phyloP scores from a whole-genome alignment of 139 green algal species.

The Micractinium sp. region DNA sequence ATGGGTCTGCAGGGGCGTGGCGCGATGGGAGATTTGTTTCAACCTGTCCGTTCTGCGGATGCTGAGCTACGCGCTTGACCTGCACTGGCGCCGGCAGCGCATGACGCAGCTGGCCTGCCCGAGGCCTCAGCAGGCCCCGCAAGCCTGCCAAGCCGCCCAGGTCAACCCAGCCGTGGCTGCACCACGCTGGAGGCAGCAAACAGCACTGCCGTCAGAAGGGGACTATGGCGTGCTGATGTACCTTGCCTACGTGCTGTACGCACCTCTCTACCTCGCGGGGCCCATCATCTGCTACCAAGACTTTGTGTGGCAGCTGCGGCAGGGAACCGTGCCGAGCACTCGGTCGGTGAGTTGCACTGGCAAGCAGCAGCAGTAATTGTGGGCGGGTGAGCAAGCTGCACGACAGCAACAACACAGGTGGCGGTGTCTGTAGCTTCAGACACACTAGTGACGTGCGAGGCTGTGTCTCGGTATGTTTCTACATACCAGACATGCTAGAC shows the following conservation, averaged over 20 bases:
- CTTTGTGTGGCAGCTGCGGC: constrained; percentile 78
- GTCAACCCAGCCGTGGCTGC: too few relatives aligned
- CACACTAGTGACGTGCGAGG: too few relatives aligned
- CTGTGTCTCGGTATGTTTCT: background rate
- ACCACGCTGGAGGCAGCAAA: background rate
- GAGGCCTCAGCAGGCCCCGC: background rate
- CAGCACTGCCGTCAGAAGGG: background rate
- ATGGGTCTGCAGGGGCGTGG: constrained; percentile 50
- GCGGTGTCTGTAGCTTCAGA: too few relatives aligned
- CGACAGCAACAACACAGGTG: too few relatives aligned
- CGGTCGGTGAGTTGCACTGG: background rate
- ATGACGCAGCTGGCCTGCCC: background rate
- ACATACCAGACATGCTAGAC: background rate
- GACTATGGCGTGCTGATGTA: constrained; percentile 60
- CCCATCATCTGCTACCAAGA: constrained; percentile 88
- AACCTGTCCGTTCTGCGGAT: constrained; percentile 88
- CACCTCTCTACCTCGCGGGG: constrained; percentile 93
- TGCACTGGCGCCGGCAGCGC: constrained; percentile 64
- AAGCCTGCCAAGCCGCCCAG: background rate
- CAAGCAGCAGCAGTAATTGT: too few relatives aligned
- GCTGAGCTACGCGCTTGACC: constrained; percentile 85
- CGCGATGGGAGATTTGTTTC: constrained; percentile 93
- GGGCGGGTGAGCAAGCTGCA: too few relatives aligned
- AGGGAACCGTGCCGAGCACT: background rate
- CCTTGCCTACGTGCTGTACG: constrained; percentile 85